phyloP scores from a whole-genome alignment of 192 early-diverging fungal species.

The Anaeromyces robustus region DNA sequence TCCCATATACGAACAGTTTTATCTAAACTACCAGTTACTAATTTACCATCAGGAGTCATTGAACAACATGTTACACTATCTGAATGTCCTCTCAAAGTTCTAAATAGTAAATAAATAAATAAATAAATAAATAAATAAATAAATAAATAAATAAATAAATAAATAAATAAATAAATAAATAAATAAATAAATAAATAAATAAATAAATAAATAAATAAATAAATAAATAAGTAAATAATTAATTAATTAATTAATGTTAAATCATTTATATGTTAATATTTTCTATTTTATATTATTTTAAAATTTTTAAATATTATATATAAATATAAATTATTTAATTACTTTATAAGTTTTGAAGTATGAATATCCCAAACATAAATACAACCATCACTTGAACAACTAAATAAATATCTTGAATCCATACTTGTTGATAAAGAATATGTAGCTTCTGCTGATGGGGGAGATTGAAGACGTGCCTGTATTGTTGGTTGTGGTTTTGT shows the following conservation, averaged over 20 bases:
- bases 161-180: neutral
- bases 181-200: no score
- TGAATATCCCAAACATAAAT: neutral
- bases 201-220: no score
- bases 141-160: neutral
- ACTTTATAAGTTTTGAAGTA: neutral
- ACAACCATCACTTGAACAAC: neutral
- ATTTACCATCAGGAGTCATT: neutral
- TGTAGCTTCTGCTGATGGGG: neutral
- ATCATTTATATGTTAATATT: no score
- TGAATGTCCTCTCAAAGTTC: neutral
- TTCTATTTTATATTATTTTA: no score
- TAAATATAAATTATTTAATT: neutral
- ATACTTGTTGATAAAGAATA: neutral
- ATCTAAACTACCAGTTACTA: neutral
- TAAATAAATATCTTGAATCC: neutral
- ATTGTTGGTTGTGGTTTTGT: neutral
- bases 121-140: neutral
- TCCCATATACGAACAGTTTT: neutral
- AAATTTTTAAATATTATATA: no score
- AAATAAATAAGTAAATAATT: no score
- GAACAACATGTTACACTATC: neutral
- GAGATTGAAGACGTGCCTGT: neutral
- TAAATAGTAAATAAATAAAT: neutral
- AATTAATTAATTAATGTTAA: no score